These are phyloP conservation scores for Epichloe sp. DNA, from an alignment of 2,329 filamentous ascomycete species.

Conservation along the genomic window DNA sequence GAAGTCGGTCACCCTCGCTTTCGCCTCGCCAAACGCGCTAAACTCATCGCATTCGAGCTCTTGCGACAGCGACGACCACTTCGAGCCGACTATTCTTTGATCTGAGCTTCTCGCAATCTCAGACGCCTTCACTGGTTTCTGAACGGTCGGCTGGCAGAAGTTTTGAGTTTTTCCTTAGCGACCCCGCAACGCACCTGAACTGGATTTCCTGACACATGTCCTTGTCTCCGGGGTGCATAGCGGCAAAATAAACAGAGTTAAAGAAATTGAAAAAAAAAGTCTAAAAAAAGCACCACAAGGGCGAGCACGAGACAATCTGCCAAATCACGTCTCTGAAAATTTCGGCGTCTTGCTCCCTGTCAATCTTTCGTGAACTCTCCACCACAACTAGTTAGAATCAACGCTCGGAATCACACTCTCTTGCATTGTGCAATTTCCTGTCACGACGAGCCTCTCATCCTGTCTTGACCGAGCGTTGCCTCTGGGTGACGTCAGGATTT, in stretches of 20 bases:
- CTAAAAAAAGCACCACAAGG: no score
- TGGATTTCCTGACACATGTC: no score
- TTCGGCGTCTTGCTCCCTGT: no score
- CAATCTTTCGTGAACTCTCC: no score
- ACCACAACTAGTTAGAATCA: not conserved
- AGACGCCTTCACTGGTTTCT: slow-evolving; percentile 53
- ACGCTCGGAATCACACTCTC: not conserved
- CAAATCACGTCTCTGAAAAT: not conserved
- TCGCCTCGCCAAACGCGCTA: slow-evolving; percentile 8
- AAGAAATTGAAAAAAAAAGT: no score
- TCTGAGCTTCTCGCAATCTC: slow-evolving; percentile 22
- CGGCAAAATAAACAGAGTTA: no score
- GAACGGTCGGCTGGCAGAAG: slow-evolving; percentile 25
- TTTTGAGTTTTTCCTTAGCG: not conserved
- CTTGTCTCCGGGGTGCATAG: no score
- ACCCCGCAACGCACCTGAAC: no score
- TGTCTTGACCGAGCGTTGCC: not conserved
- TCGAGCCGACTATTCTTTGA: slow-evolving; percentile 25
- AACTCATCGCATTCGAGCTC: slow-evolving; percentile 7
- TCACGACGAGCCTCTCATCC: not conserved
- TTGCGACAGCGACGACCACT: slow-evolving; percentile 16
- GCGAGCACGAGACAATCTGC: not conserved
- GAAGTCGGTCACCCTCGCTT: slow-evolving; percentile 22
- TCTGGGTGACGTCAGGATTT: not conserved
- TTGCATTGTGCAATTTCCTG: not conserved